Evolutionary conservation across 257 asterid genomes (phyloP), one percentile per base, ranked within the genome.

Genomic region (Nicotiana tomentosiformis): DNA sequence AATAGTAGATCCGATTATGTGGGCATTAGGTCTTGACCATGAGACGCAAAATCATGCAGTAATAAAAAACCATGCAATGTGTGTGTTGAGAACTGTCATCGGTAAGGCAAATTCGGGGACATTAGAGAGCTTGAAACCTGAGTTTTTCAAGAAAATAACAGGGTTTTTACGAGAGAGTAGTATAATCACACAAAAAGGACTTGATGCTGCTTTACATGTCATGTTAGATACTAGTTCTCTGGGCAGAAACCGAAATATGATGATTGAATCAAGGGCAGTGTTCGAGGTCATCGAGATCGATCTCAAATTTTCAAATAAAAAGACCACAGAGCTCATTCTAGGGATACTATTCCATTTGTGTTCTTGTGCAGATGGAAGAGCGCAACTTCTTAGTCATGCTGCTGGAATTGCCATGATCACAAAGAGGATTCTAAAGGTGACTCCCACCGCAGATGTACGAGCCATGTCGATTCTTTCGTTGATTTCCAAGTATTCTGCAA

Each of bases 291-390:
- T 93, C 1, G 97, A 93, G 84, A 80, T 88, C 58, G 93, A 88
- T 15, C 4, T 89, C 5, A 81, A 77, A 16, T 17, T 33, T 26
- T 60, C 83, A 0, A 90, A 85, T 16, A 91, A 83, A 87, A 88
- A 69, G 56, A 84, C 84, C 11, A 89, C 89, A 1, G 97, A 90
- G 84, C 77, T 90, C 0, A 86, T 87, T 4, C 46, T 93, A 10
- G 95, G 85, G 32, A 66, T 87, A 15, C 5, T 93, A 51, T 89
- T 76, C 77, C 88, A 89, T 7, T 32, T 93, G 1, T 91, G 92
- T 32, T 82, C 86, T 20, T 81, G 92, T 32, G 94, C 95, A 14
- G 93, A 89, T 2, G 95, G 97, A n/a, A 83, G 97, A 84, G 94
- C 93, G 12, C 87, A 90, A 87, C 84, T 93, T 20, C 77, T 93